These are phyloP conservation scores for Apocynum venetum DNA, from an alignment of 257 asterid genomes.

Conservation along the genomic window DNA sequence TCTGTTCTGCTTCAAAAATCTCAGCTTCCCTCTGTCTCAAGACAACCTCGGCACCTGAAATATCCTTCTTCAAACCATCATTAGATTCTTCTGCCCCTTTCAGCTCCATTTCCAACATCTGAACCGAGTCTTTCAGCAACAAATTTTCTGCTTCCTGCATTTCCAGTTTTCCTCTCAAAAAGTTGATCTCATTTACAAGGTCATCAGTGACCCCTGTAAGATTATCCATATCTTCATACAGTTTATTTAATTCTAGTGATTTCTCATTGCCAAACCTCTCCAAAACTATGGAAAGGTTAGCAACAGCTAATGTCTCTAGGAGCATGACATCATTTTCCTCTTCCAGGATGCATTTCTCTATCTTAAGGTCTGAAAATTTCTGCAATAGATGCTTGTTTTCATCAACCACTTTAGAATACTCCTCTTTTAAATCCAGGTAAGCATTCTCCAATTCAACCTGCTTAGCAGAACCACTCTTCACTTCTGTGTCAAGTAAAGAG, in stretches of 20 bases:
- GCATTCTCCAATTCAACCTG: constrained; percentile 47
- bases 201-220: constrained; percentile 39
- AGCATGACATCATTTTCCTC: constrained; percentile 50
- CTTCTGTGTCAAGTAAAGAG: constrained; percentile 41
- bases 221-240: constrained; percentile 45
- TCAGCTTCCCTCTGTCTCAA: constrained; percentile 43
- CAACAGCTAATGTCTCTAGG: constrained; percentile 44
- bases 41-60: constrained; percentile 31
- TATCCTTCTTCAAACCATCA: constrained; percentile 41
- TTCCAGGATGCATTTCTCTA: constrained; percentile 51
- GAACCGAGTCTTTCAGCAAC: constrained; percentile 49
- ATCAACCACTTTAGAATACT: constrained; percentile 40
- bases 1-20: constrained; percentile 48
- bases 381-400: constrained; percentile 51
- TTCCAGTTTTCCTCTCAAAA: constrained; percentile 49
- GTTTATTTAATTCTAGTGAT: constrained; percentile 38
- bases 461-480: constrained; percentile 38
- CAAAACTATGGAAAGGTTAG: constrained; percentile 41
- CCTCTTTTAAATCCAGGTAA: constrained; percentile 42
- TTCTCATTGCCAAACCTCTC: constrained; percentile 49
- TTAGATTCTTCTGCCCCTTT: constrained; percentile 41
- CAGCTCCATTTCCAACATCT: constrained; percentile 54
- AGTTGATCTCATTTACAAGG: constrained; percentile 44
- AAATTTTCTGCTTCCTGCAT: constrained; percentile 53
- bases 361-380: constrained; percentile 46